Base-by-base conservation (phyloP, 352 stramenopile species). In the Lagenidium sp. region DNA sequence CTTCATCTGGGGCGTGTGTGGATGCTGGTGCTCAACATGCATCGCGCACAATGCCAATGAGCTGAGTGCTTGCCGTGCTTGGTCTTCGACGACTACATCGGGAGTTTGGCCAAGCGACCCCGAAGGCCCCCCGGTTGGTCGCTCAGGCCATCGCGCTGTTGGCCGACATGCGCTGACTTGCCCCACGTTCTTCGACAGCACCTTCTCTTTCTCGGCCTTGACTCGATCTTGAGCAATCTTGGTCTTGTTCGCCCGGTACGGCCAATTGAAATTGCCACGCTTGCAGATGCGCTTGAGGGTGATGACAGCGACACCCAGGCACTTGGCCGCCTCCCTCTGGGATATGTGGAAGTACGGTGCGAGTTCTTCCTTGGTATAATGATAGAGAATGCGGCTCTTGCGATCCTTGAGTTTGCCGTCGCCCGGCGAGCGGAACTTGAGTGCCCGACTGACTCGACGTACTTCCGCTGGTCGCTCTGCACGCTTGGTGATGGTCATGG, bases 271-370 rank as follows among this genome's bases (percentile, higher is more conserved):
- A 8, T 70, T 53, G 24, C 30, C 56, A 1, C 63, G 55, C 19
- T 75, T 47, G 41, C 73, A 85, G 41, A 68, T 83, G 38, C 73
- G 73, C 65, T 86, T 86, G 56, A 86, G 68, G 7, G 74, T 86
- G 61, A 85, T 82, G 4, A 70, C 48, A 0, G 73, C 56, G 20
- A 83, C 59, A 4, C 52, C 53, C 0, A 85, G 60, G 0, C 40
- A 38, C 23, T 53, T 62, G 19, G 73, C 73, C 2, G 73, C 73
- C 44, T 63, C 41, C 31, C 50, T 58, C 40, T 82, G 69, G 4
- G 69, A 55, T 29, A 82, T 52, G 35, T 82, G 63, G 47, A 71
- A 82, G 47, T 46, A 80, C 36, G 53, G 50, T 12, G 39, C 34
- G 41, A 80, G 50, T 10, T 68, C 53, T 6, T 71, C 36, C 15